Base-by-base conservation (phyloP, 202 grass and related monocot species). In the Saccharum hybrid region DNA sequence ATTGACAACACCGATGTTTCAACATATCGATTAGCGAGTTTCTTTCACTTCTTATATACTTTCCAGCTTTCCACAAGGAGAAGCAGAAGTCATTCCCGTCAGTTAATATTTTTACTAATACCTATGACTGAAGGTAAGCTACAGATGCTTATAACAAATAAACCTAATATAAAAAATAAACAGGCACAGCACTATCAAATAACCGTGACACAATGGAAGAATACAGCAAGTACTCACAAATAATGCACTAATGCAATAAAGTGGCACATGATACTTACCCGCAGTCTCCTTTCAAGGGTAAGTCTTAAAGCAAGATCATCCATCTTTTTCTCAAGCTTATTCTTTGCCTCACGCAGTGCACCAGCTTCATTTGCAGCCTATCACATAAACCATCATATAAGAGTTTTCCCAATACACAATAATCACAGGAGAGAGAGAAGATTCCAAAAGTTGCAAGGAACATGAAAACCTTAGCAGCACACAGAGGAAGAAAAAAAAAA, bases 321-420 rank as follows among this genome's bases (percentile, higher is more conserved):
- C 78, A 94, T 83, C 74, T 89, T 96, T 81, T 91, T 94, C 89
- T 98, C 96, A 84, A 98, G 96, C 81, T 94, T 95, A 88, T 88
- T 98, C 93, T 98, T 98, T 19, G 96, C 96, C 63, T 94, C 96
- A 51, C 93, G 89, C 41, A 98, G 64, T 52, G 96, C 96, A 73
- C 96, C 96, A 87, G 96, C 81, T 94, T 98, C 96, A 77, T 98
- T 96, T 81, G 96, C 93, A 93, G 87, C 82, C 96, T 98, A 88
- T 56, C 46, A 61, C 28, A 84, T 21, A 78, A 77, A 81, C 3
- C 59, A 85, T 45, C 37, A 66, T 65, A 80, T 86, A 56, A 86
- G 81, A 90, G 48, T 70, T 69, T 62, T 51, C 81, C 57, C 19
- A 43, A 71, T 66, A 62, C 39, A 85, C 21, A 7, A 74, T 8